Evolutionary conservation across 2,329 filamentous ascomycete species (phyloP).

Genomic region (Botryosphaeria dothidea): DNA sequence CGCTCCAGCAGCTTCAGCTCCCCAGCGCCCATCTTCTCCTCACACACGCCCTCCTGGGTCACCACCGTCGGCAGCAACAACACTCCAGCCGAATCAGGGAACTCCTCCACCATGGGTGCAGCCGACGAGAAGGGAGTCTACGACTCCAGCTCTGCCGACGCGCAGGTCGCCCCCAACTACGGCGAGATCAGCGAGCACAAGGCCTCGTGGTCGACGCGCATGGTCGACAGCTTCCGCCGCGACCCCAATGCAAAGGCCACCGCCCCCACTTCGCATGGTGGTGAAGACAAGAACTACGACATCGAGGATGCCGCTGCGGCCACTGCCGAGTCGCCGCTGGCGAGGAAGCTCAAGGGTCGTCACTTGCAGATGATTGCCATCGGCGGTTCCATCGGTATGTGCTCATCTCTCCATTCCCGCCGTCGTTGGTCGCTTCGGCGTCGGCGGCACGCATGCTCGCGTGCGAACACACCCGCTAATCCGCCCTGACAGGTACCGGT

Average conservation of each 20-base stretch:
- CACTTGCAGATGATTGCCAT: slow-evolving; percentile 99
- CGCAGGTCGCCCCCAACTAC: slow-evolving; percentile 26
- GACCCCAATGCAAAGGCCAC: slow-evolving; percentile 46
- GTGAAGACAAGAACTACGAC: slow-evolving; percentile 53
- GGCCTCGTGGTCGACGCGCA: slow-evolving; percentile 42
- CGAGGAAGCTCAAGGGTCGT: slow-evolving; percentile 57
- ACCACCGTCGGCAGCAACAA: not conserved
- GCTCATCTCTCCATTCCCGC: not conserved
- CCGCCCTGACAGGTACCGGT: slow-evolving; percentile 47
- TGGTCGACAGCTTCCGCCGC: slow-evolving; percentile 42
- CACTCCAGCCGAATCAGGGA: not conserved
- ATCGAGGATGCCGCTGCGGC: slow-evolving; percentile 18
- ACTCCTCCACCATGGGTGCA: not conserved
- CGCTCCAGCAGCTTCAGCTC: not conserved
- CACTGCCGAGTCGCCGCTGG: slow-evolving; percentile 63
- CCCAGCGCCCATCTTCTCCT: not conserved
- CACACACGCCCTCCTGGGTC: not conserved
- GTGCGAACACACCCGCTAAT: not conserved
- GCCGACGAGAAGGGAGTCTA: slow-evolving; percentile 20
- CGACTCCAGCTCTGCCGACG: slow-evolving; percentile 17
- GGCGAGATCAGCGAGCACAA: slow-evolving; percentile 37
- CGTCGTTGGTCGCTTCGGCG: not conserved
- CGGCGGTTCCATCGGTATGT: slow-evolving; percentile 72
- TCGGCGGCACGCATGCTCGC: not conserved
- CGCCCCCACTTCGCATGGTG: slow-evolving; percentile 48